phyloP scores from a whole-genome alignment of 2,329 filamentous ascomycete genomes.

The Talaromyces sp. region DNA sequence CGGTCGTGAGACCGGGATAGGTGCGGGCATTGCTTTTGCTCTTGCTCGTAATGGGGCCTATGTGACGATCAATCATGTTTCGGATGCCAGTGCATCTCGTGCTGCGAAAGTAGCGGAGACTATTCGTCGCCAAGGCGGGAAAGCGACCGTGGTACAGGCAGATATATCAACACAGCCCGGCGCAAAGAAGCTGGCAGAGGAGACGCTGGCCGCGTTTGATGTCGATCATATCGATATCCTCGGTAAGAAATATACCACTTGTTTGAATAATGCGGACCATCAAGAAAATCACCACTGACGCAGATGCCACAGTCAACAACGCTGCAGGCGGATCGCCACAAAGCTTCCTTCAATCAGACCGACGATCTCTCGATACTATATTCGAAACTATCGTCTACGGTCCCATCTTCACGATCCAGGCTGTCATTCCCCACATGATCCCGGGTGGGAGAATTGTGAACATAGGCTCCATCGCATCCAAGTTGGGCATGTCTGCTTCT shows the following conservation, averaged over 20 bases:
- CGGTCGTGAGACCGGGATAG: constrained; percentile 39
- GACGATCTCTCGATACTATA: too few relatives aligned
- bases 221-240: constrained; percentile 24
- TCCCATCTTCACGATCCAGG: constrained; percentile 10
- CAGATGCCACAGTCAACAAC: too few relatives aligned
- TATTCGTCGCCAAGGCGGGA: constrained; percentile 14
- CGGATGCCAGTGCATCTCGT: constrained; percentile 18
- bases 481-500: constrained; percentile 18
- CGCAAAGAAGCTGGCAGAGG: constrained; percentile 15
- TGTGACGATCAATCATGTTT: constrained; percentile 31
- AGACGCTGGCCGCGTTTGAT: constrained; percentile 4
- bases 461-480: constrained; percentile 34
- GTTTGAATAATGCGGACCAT: constrained; percentile 9
- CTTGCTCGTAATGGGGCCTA: constrained; percentile 32
- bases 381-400: too few relatives aligned
- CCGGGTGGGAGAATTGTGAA: constrained; percentile 41
- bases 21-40: constrained; percentile 36
- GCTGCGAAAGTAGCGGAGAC: constrained; percentile 19
- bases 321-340: too few relatives aligned
- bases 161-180: constrained; percentile 19
- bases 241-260: constrained; percentile 12
- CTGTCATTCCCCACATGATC: constrained; percentile 31
- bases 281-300: too few relatives aligned
- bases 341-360: too few relatives aligned
- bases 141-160: constrained; percentile 22